A percentile compares a stretch with the other conserved stretches of the same genome.
These are phyloP conservation scores for Dothistroma septosporum DNA, from an alignment of 2,329 filamentous ascomycete species.

Conservation along the genomic window DNA sequence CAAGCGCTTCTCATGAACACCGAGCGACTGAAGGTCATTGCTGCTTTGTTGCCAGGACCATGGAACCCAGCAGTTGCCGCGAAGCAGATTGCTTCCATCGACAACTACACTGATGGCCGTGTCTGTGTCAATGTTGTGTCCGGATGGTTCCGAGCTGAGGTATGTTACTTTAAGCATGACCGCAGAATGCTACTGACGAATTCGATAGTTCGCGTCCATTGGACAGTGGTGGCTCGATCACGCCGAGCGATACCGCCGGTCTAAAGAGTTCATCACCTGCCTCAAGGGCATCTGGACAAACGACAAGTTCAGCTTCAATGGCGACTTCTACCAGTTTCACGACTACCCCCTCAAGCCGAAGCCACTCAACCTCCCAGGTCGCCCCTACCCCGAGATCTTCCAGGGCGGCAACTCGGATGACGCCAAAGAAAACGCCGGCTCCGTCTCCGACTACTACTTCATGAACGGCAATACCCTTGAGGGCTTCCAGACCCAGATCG, in stretches of 20 bases:
- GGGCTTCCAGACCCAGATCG: constrained; percentile 50
- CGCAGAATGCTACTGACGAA: constrained; percentile 7
- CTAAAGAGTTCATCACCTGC: constrained; percentile 50
- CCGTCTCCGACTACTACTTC: constrained; percentile 51
- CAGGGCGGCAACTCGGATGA: constrained; percentile 53
- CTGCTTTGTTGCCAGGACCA: constrained; percentile 49
- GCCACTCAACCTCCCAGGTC: constrained; percentile 43
- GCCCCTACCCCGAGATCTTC: constrained; percentile 51
- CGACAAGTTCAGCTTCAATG: constrained; percentile 47
- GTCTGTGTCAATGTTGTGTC: constrained; percentile 52
- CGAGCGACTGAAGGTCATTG: constrained; percentile 49
- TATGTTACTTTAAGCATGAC: constrained; percentile 5
- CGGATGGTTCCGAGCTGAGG: constrained; percentile 53
- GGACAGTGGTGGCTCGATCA: constrained; percentile 56
- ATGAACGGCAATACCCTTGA: constrained; percentile 56
- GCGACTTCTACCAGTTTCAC: constrained; percentile 53
- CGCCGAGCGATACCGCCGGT: constrained; percentile 50
- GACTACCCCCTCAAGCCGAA: constrained; percentile 50
- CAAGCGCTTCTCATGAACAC: constrained; percentile 49
- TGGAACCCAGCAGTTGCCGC: constrained; percentile 52
- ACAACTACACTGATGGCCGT: constrained; percentile 50
- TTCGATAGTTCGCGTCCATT: constrained; percentile 43
- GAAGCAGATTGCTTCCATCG: constrained; percentile 53
- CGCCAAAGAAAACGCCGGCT: constrained; percentile 47
- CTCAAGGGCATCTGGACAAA: constrained; percentile 52